A percentile compares a stretch with the other conserved stretches of the same genome.
Evolutionary conservation across 176 grass and related monocot species (phyloP).

Genomic region (Carex pumila): DNA sequence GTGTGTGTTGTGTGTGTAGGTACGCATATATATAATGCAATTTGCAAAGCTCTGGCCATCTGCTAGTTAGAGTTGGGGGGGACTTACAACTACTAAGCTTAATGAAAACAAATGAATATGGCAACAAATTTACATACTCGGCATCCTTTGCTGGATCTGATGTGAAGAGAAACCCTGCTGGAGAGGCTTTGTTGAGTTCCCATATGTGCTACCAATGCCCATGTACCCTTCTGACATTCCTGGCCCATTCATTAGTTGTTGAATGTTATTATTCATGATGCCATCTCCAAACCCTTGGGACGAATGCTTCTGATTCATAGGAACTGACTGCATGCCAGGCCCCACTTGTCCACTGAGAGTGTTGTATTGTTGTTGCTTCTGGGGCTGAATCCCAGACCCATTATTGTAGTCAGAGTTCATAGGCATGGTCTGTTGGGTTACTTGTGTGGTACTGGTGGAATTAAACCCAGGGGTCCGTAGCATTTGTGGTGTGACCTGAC

Average conservation of each 20-base stretch:
- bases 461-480: conserved; percentile 91
- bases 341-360: conserved; percentile 53
- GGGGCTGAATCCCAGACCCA: conserved; percentile 70
- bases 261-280: conserved; percentile 48
- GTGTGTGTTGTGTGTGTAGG: too few relatives aligned
- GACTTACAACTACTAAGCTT: not conserved
- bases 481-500: conserved; percentile 67
- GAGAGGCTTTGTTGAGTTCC: conserved; percentile 66
- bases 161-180: conserved; percentile 70
- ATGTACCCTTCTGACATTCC: conserved; percentile 59
- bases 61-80: not conserved
- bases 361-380: conserved; percentile 68
- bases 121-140: conserved; percentile 49
- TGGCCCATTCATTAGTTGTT: conserved; percentile 42
- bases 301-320: conserved; percentile 62
- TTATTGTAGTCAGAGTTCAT: conserved; percentile 69
- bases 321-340: conserved; percentile 60
- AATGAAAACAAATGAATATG: not conserved
- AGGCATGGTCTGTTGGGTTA: conserved; percentile 42
- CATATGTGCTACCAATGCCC: conserved; percentile 39
- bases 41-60: not conserved
- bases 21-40: not conserved
- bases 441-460: conserved; percentile 9
- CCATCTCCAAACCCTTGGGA: conserved; percentile 64
- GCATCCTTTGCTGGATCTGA: conserved; percentile 62